These are phyloP conservation scores for Nicotiana undulata DNA, from an alignment of 257 asterid species.

Conservation along the genomic window DNA sequence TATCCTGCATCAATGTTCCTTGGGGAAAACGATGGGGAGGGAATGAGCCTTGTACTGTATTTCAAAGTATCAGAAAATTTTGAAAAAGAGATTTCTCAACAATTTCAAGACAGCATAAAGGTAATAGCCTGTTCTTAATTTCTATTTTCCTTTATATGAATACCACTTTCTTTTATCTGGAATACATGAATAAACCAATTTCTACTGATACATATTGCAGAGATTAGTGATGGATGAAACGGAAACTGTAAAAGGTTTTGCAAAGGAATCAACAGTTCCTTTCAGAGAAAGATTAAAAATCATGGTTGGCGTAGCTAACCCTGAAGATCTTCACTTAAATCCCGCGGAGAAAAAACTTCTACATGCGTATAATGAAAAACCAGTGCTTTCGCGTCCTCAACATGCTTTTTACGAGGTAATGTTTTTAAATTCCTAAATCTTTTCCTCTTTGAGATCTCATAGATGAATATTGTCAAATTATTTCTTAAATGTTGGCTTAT, in stretches of 20 bases:
- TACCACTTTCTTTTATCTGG: neutral
- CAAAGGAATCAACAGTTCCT: conserved; percentile 53
- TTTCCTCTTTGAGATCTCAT: neutral
- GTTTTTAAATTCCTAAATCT: neutral
- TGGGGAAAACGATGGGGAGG: conserved; percentile 80
- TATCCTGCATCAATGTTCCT: conserved; percentile 76
- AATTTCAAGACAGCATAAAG: conserved; percentile 55
- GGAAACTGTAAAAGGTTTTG: conserved; percentile 61
- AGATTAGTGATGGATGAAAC: conserved; percentile 50
- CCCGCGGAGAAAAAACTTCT: conserved; percentile 79
- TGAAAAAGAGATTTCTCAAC: conserved; percentile 35
- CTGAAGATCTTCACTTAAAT: conserved; percentile 66
- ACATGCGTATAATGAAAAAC: conserved; percentile 76
- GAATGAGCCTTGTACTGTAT: conserved; percentile 75
- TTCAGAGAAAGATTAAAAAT: conserved; percentile 78
- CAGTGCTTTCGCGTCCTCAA: conserved; percentile 94
- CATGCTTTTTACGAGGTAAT: conserved; percentile 66
- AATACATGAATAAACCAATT: neutral
- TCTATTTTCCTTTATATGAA: neutral
- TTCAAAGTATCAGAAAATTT: conserved; percentile 62
- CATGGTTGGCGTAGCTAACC: conserved; percentile 69
- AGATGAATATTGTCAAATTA: neutral
- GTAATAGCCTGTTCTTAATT: conserved; percentile 17
- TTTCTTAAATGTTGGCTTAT: neutral
- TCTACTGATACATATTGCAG: conserved; percentile 21